A percentile compares a stretch with the other conserved stretches of the same genome.
Conservation (phyloP, 257 asterid genomes). For the Verbascum thapsus region DNA sequence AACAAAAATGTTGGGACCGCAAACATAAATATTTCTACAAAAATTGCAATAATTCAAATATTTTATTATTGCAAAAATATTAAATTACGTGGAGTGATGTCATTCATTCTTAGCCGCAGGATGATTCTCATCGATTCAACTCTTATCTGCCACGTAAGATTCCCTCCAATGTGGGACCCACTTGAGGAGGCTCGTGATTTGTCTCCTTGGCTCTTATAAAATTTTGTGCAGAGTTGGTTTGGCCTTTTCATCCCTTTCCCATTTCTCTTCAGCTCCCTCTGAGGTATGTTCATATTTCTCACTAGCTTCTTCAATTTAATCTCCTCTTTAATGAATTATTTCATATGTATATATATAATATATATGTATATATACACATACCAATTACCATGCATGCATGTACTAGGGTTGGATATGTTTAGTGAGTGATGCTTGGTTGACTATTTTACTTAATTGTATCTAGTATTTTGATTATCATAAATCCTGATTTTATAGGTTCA, state of each 20-base stretch:
- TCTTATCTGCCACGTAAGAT: constrained; percentile 82
- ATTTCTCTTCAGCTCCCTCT: background rate
- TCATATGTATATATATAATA: too few species aligned
- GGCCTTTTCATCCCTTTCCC: constrained; percentile 37
- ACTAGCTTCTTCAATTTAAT: too few species aligned
- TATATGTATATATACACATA: too few species aligned
- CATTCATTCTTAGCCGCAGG: constrained; percentile 45
- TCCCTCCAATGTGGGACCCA: constrained; percentile 43
- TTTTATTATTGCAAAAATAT: background rate
- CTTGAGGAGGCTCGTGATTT: constrained; percentile 37
- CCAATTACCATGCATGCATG: too few species aligned
- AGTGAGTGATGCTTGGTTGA: too few species aligned
- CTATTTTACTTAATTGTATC: too few species aligned
- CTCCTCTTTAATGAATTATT: too few species aligned
- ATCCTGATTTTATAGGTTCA: too few species aligned
- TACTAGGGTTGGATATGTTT: too few species aligned
- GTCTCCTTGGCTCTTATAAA: constrained; percentile 74
- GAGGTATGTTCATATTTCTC: too few species aligned
- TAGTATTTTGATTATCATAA: too few species aligned
- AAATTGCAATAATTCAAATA: constrained; percentile 12
- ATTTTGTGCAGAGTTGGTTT: constrained; percentile 34
- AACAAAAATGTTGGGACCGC: background rate
- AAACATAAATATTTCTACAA: background rate
- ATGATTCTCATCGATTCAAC: constrained; percentile 30
- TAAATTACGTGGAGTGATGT: constrained; percentile 27